A percentile compares a stretch with the other conserved stretches of the same genome.
Evolutionary conservation across 805 yeast genomes (phyloP).

Genomic region (Nakazawaea peltata): DNA sequence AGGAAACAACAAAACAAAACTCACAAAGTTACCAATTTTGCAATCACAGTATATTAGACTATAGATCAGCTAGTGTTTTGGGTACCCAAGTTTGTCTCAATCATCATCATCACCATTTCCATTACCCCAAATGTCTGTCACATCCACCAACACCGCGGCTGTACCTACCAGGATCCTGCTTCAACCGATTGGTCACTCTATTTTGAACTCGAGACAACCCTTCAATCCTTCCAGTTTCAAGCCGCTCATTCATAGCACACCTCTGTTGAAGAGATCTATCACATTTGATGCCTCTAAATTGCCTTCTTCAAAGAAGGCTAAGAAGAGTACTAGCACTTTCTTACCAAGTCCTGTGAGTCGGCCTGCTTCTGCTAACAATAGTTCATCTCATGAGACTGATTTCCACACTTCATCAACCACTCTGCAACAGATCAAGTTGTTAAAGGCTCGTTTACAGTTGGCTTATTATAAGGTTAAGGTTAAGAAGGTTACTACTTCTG

Average conservation of each 20-base stretch:
- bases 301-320: constrained; percentile 3
- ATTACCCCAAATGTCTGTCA: not conserved
- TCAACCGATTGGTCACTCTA: constrained; percentile 14
- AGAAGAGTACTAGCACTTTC: not conserved
- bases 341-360: constrained; percentile 10
- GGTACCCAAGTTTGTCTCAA: not conserved
- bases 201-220: constrained; percentile 14
- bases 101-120: not conserved
- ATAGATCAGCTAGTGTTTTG: no score
- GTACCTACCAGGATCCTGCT: constrained; percentile 14
- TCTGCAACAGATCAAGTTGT: constrained; percentile 23
- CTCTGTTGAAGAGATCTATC: constrained; percentile 12
- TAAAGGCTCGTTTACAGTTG: constrained; percentile 38
- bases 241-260: constrained; percentile 4
- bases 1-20: no score
- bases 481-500: constrained; percentile 1
- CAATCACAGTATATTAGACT: no score
- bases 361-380: constrained; percentile 6
- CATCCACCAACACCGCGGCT: constrained; percentile 5
- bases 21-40: no score
- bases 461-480: constrained; percentile 41
- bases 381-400: constrained; percentile 9
- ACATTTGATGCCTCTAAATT: constrained; percentile 9
- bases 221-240: no score
- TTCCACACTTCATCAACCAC: constrained; percentile 14